Base-by-base conservation (phyloP, 2,329 filamentous ascomycete species). In the Elsinoe batatas region DNA sequence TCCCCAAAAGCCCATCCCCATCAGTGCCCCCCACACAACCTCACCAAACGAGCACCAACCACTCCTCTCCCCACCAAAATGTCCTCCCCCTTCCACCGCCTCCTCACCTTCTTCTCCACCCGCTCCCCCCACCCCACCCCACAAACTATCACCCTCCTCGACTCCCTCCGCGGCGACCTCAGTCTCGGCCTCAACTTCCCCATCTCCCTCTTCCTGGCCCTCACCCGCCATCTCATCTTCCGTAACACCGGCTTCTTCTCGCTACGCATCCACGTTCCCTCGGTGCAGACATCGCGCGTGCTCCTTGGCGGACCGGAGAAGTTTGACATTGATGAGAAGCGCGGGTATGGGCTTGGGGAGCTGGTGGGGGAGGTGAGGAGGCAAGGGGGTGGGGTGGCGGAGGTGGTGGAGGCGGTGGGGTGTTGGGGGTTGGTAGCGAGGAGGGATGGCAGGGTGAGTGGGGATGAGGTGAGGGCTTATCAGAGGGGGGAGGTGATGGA, bases 141-240 rank as follows among this genome's bases (percentile, higher is more conserved):
- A 3, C 61, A 64, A 36, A 69, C 67, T 10, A 67, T 70, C 56
- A 65, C 67, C 22, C 61, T 70, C 26, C 59, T 61, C 47, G 68
- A 70, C 60, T 68, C 65, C 11, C 61, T 70, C 13, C 61, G 61
- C 54, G 67, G 67, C 30, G 68, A 70, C 56, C 64, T 70, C 11
- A 62, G 67, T 3, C 58, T 70, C 0, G 68, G 68, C n/a, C 65
- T 70, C 12, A 67, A 70, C 60, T 67, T 70, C 57, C 67, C 67
- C n/a, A 60, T 67, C 44, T 67, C 68, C 2, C 59, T 68, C 40
- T 62, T 59, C 35, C 58, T 69, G 5, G 68, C 68, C 30, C 30
- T 67, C 6, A 62, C 65, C 17, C 62, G 67, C 1, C 68, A 70
- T 35, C 54, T 69, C 33, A 64, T 61, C 56, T 63, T 69, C 44